Evolutionary conservation across 2,329 filamentous ascomycete genomes (phyloP).

Genomic region (Stachybotrys chartarum): DNA sequence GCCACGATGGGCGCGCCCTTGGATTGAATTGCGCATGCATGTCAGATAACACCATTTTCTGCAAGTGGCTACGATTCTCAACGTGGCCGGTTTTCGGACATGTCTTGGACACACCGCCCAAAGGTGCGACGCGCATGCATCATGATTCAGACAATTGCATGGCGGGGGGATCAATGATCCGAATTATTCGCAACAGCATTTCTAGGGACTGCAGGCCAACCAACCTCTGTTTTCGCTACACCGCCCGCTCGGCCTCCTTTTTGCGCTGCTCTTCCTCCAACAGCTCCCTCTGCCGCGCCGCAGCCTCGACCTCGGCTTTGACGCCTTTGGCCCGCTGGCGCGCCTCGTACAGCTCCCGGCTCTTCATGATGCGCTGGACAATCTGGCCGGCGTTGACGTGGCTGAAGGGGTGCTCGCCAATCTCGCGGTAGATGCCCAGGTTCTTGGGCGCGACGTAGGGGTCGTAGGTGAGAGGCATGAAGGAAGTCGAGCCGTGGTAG

Average conservation of each 20-base stretch:
- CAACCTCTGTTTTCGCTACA: not conserved
- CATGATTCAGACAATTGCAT: not conserved
- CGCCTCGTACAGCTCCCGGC: slow-evolving; percentile 82
- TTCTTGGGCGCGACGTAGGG: slow-evolving; percentile 74
- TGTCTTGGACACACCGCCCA: not conserved
- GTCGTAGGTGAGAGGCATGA: slow-evolving; percentile 74
- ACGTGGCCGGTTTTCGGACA: not conserved
- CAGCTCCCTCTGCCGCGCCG: slow-evolving; percentile 53
- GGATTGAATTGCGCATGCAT: not conserved
- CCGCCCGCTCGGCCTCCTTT: slow-evolving; percentile 34
- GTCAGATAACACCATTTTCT: not conserved
- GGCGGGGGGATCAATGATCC: not conserved
- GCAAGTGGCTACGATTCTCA: not conserved
- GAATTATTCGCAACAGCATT: not conserved
- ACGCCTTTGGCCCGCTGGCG: slow-evolving; percentile 83
- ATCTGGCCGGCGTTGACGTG: slow-evolving; percentile 90
- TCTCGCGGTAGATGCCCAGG: slow-evolving; percentile 78
- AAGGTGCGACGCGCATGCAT: not conserved
- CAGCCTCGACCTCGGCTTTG: slow-evolving; percentile 71
- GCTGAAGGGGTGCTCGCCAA: slow-evolving; percentile 70
- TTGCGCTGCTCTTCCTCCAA: slow-evolving; percentile 51
- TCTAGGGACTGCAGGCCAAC: not conserved
- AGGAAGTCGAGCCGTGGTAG: slow-evolving; percentile 93
- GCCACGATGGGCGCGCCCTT: not conserved
- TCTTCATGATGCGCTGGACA: slow-evolving; percentile 82